These are phyloP conservation scores for Euphrasia confusa DNA, from an alignment of 257 asterid genomes.

Conservation along the genomic window DNA sequence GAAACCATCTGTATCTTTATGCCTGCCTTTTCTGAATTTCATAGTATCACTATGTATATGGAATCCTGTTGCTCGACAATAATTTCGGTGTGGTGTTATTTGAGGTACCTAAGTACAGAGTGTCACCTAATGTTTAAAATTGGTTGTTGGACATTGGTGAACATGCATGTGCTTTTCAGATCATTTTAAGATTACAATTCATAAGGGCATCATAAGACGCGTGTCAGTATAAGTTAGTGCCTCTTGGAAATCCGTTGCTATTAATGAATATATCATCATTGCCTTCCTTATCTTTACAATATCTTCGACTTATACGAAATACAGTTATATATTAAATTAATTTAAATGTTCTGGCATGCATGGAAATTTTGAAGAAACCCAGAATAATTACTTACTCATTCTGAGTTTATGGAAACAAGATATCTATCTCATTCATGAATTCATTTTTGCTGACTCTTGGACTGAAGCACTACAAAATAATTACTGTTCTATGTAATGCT, in stretches of 20 bases:
- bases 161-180: background rate
- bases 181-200: background rate
- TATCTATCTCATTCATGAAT: constrained; percentile 5
- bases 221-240: constrained; percentile 7
- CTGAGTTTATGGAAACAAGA: background rate
- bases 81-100: background rate
- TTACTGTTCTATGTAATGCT: background rate
- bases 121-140: constrained; percentile 2
- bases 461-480: background rate
- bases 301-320: constrained; percentile 6
- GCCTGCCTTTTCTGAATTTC: background rate
- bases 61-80: constrained; percentile 5
- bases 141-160: constrained; percentile 3
- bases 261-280: background rate
- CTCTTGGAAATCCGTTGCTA: background rate
- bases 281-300: background rate
- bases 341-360: background rate
- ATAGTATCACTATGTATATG: background rate
- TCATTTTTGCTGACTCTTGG: background rate
- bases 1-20: background rate
- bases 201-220: background rate
- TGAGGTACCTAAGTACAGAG: constrained; percentile 10
- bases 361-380: background rate
- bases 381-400: background rate
- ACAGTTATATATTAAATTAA: background rate